These are phyloP conservation scores for Myxozyma mucilagina DNA, from an alignment of 805 yeast species.

Conservation along the genomic window DNA sequence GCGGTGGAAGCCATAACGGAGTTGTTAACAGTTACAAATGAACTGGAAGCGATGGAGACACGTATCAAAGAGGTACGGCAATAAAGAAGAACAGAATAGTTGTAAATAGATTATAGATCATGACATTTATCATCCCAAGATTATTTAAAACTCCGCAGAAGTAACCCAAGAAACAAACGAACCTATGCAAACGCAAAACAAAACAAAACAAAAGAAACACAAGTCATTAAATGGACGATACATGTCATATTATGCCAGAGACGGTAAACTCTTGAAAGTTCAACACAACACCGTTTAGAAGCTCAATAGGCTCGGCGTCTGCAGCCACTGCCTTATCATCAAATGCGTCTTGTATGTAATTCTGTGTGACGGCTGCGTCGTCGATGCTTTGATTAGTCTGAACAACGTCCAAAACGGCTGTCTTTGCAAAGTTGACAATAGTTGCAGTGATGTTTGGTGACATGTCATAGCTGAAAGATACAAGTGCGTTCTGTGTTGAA, in stretches of 20 bases:
- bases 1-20: conserved; percentile 12
- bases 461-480: conserved; percentile 9
- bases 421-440: conserved; percentile 13
- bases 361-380: conserved; percentile 21
- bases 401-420: conserved; percentile 19
- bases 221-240: not conserved
- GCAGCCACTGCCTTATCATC: conserved; percentile 12
- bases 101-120: not conserved
- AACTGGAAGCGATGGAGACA: conserved; percentile 15
- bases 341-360: conserved; percentile 12
- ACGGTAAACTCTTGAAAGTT: conserved; percentile 5
- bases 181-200: not conserved
- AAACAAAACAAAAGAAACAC: not conserved
- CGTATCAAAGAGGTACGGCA: not conserved
- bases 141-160: not conserved
- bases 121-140: not conserved
- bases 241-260: not conserved
- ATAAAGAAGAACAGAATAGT: not conserved
- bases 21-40: conserved; percentile 7
- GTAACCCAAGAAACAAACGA: not conserved
- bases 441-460: conserved; percentile 10
- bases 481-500: conserved; percentile 25
- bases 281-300: not conserved
- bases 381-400: conserved; percentile 17
- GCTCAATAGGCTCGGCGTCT: not conserved